Percentiles rank a stretch among this genome's conserved stretches.
phyloP scores from a whole-genome alignment of 2,329 filamentous ascomycete genomes.

The Blumeriella jaapii region DNA sequence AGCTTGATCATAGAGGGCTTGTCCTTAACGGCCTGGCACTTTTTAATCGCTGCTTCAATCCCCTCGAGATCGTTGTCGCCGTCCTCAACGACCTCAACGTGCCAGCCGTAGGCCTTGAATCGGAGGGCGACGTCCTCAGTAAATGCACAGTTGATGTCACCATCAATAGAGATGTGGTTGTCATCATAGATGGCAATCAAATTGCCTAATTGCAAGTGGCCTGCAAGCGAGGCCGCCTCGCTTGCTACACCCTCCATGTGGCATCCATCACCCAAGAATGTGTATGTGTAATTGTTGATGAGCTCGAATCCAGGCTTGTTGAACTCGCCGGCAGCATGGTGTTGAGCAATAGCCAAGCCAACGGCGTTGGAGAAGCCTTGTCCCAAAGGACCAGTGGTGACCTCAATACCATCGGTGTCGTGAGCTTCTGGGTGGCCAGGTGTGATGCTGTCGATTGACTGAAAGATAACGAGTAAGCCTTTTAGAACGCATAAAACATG shows the following conservation, averaged over 20 bases:
- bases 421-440: constrained; percentile 94
- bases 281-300: constrained; percentile 93
- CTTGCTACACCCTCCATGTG: constrained; percentile 95
- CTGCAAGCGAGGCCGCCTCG: constrained; percentile 85
- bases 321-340: constrained; percentile 80
- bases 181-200: constrained; percentile 95
- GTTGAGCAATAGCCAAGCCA: constrained; percentile 93
- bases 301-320: constrained; percentile 93
- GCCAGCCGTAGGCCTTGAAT: constrained; percentile 97
- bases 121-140: constrained; percentile 93
- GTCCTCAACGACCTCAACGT: constrained; percentile 71
- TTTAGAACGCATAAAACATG: too few relatives aligned
- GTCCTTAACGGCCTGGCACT: constrained; percentile 78
- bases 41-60: constrained; percentile 81
- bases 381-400: constrained; percentile 94
- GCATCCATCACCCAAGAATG: constrained; percentile 95
- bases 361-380: constrained; percentile 97
- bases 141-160: constrained; percentile 91
- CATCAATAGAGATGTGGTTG: constrained; percentile 94
- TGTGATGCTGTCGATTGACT: constrained; percentile 59
- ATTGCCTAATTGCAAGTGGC: constrained; percentile 96
- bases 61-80: constrained; percentile 79
- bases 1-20: constrained; percentile 97
- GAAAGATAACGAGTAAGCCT: background rate
- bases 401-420: constrained; percentile 93